Percentiles rank a stretch among this genome's conserved stretches.
Conservation (phyloP, 139 green algal species). For the Ulvella scutata region DNA sequence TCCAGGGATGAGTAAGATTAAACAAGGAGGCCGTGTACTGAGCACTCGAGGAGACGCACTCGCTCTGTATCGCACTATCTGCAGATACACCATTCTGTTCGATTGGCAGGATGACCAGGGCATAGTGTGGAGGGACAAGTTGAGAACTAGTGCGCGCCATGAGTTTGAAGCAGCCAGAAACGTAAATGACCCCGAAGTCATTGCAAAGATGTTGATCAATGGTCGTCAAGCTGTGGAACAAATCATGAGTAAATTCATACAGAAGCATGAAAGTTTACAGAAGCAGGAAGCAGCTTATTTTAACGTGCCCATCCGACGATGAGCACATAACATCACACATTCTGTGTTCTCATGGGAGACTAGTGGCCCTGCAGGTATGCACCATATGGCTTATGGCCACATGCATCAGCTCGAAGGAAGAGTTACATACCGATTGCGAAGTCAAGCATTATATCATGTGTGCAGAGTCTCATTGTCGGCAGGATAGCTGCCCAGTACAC, state of each 20-base stretch:
- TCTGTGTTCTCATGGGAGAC: too few species aligned
- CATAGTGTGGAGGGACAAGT: constrained; percentile 30
- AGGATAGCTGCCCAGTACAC: constrained; percentile 86
- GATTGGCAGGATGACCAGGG: constrained; percentile 40
- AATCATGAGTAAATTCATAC: constrained; percentile 6
- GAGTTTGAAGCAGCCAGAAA: constrained; percentile 39
- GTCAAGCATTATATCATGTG: background rate
- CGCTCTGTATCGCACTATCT: constrained; percentile 34
- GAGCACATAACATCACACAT: too few species aligned
- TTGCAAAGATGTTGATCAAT: constrained; percentile 19
- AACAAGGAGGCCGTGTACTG: constrained; percentile 7
- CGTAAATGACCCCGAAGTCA: constrained; percentile 28
- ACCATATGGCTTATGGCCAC: too few species aligned
- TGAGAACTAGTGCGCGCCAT: constrained; percentile 26
- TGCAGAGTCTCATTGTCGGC: constrained; percentile 42
- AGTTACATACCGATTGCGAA: too few species aligned
- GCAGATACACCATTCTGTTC: constrained; percentile 39
- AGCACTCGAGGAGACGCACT: constrained; percentile 35
- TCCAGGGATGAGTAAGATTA: background rate
- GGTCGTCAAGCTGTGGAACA: constrained; percentile 14
- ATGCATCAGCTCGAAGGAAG: too few species aligned
- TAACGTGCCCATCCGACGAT: background rate
- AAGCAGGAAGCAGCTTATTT: background rate
- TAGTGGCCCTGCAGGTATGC: too few species aligned
- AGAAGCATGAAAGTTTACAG: background rate